phyloP scores from a whole-genome alignment of 75 land plant genomes.

The Selaginella moellendorffii region DNA sequence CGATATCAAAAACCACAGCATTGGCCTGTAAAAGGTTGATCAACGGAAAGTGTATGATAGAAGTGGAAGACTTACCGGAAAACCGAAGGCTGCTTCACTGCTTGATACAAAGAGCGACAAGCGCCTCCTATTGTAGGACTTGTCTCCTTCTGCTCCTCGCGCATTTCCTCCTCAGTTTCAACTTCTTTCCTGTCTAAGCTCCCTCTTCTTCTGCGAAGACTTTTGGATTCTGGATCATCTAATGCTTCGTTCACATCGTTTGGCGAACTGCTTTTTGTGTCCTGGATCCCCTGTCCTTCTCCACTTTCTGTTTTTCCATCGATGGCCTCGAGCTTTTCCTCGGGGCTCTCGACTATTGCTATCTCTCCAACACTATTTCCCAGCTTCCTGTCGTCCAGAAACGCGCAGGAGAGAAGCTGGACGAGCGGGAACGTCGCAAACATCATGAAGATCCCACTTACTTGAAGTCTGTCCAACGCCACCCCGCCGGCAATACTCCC shows the following conservation, averaged over 20 bases:
- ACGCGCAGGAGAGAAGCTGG: conserved; percentile 45
- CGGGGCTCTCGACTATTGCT: not conserved
- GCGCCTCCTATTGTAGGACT: not conserved
- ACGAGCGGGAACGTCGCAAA: conserved; percentile 48
- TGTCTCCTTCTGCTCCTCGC: not conserved
- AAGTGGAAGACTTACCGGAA: not conserved
- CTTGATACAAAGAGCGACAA: not conserved
- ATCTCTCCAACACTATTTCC: not conserved
- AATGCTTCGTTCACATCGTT: not conserved
- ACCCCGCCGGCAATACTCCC: conserved; percentile 61
- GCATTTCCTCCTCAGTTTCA: not conserved
- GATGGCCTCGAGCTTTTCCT: not conserved
- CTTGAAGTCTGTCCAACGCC: conserved; percentile 31
- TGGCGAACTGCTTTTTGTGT: too few species aligned
- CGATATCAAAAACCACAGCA: conserved; percentile 80
- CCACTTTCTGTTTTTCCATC: not conserved
- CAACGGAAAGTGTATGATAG: not conserved
- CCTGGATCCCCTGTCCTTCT: too few species aligned
- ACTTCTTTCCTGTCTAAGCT: not conserved
- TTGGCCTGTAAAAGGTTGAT: conserved; percentile 35
- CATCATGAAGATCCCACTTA: conserved; percentile 43
- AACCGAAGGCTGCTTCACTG: not conserved
- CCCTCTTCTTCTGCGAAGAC: not conserved
- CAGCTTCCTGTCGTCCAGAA: conserved; percentile 32
- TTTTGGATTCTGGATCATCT: not conserved